These are phyloP conservation scores for Phytomonas francai DNA, from an alignment of 208 protist genomes.

Conservation along the genomic window DNA sequence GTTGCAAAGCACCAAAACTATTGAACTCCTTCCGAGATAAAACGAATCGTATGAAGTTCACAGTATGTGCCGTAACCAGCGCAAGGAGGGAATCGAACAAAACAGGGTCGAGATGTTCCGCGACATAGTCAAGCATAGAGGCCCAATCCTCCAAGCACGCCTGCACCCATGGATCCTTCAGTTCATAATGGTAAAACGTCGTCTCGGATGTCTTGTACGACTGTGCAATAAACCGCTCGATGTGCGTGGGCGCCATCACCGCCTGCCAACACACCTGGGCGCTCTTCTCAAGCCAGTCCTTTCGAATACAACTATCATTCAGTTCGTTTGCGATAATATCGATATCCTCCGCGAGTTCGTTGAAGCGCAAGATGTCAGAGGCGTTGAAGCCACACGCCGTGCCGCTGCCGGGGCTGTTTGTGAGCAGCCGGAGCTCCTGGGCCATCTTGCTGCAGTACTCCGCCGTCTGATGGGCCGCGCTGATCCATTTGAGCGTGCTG, in stretches of 20 bases:
- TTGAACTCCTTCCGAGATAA: constrained; percentile 49
- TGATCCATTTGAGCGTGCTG: constrained; percentile 46
- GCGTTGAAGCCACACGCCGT: constrained; percentile 12
- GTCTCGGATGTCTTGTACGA: constrained; percentile 67
- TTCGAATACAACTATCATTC: constrained; percentile 11
- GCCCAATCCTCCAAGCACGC: constrained; percentile 32
- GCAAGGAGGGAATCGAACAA: constrained; percentile 52
- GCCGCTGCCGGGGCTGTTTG: not conserved
- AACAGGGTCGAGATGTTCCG: constrained; percentile 19
- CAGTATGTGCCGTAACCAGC: constrained; percentile 25
- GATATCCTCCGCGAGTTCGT: constrained; percentile 63
- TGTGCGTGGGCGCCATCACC: constrained; percentile 30
- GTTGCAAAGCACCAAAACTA: constrained; percentile 65
- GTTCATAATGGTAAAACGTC: constrained; percentile 70
- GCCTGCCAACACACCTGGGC: constrained; percentile 23
- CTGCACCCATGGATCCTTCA: constrained; percentile 82
- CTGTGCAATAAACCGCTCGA: constrained; percentile 43
- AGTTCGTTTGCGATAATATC: constrained; percentile 14
- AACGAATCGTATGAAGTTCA: constrained; percentile 19
- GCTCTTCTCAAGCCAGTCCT: constrained; percentile 16
- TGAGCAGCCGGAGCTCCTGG: constrained; percentile 49
- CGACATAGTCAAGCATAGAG: constrained; percentile 30
- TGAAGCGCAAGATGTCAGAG: constrained; percentile 47
- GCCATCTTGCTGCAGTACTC: constrained; percentile 44
- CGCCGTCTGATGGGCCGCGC: constrained; percentile 30